Evolutionary conservation across 257 asterid species (phyloP).

Genomic region (Ilex asprella): DNA sequence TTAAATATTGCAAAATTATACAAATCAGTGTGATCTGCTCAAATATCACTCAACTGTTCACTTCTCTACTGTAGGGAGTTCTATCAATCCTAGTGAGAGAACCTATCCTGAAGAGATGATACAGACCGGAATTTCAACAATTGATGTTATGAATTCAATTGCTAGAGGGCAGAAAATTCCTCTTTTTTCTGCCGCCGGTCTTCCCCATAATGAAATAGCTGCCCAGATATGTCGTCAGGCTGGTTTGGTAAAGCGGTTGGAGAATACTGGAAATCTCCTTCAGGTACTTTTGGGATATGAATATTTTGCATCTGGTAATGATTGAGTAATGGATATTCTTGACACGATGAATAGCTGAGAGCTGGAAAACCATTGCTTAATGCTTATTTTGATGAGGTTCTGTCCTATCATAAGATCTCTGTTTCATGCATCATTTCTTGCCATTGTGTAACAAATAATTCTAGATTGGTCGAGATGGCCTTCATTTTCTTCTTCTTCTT

Average conservation of each 20-base stretch:
- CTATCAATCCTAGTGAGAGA: constrained; percentile 98
- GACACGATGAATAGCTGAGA: no score
- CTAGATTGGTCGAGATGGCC: no score
- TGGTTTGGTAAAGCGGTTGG: constrained; percentile 93
- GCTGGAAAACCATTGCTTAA: no score
- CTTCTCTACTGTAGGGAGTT: constrained; percentile 60
- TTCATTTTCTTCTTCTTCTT: no score
- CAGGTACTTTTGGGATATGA: constrained; percentile 34
- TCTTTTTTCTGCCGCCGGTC: constrained; percentile 98
- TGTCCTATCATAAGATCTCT: no score
- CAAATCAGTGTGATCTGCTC: not conserved
- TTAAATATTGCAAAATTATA: not conserved
- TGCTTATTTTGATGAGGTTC: no score
- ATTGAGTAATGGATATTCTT: no score
- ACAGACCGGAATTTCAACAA: constrained; percentile 94
- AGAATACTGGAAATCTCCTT: constrained; percentile 79
- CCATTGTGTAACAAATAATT: no score
- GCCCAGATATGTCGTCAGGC: constrained; percentile 99
- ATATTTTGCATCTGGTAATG: not conserved
- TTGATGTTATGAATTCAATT: constrained; percentile 97
- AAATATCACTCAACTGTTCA: not conserved
- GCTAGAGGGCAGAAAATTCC: constrained; percentile 98
- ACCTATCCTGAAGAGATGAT: constrained; percentile 98
- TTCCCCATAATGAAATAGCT: constrained; percentile 97
- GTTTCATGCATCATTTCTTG: no score